These are phyloP conservation scores for Bjerkandera adusta DNA, from an alignment of 1,284 basidiomycete species.

Conservation along the genomic window DNA sequence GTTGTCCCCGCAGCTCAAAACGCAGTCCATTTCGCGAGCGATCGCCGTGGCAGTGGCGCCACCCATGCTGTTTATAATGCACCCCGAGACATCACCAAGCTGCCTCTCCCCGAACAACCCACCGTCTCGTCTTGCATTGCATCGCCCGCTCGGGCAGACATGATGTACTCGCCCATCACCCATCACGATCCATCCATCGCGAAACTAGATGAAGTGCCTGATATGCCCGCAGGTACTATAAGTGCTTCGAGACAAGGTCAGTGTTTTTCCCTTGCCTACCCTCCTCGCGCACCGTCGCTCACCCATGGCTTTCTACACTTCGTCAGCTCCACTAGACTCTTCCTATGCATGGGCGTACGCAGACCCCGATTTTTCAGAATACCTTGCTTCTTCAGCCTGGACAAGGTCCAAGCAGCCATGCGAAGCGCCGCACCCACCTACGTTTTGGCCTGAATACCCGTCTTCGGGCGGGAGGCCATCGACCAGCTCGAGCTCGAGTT, in stretches of 20 bases:
- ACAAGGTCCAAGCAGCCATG: background rate
- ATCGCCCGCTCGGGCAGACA: constrained; percentile 2
- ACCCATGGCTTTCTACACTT: too few relatives aligned
- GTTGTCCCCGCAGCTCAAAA: constrained; percentile 1
- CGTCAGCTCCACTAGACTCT: too few relatives aligned
- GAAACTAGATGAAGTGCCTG: constrained; percentile 6
- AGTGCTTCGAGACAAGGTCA: too few relatives aligned
- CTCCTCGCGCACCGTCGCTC: too few relatives aligned
- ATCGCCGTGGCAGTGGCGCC: constrained; percentile 10
- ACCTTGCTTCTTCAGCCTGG: too few relatives aligned
- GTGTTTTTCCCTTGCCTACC: too few relatives aligned
- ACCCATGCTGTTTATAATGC: constrained; percentile 4
- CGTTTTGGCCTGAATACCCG: background rate
- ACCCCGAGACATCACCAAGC: background rate
- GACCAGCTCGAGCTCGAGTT: constrained; percentile 5
- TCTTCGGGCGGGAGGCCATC: constrained; percentile 1
- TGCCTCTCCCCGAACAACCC: background rate
- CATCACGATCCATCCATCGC: constrained; percentile 12
- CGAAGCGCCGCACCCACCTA: background rate
- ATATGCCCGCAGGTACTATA: too few relatives aligned
- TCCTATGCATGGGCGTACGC: too few relatives aligned
- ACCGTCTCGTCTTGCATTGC: constrained; percentile 3
- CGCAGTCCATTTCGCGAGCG: constrained; percentile 2
- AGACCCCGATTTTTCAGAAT: too few relatives aligned
- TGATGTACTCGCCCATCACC: constrained; percentile 8